These are phyloP conservation scores for Phanerochaete carnosa DNA, from an alignment of 768 basidiomycete genomes.

Conservation along the genomic window DNA sequence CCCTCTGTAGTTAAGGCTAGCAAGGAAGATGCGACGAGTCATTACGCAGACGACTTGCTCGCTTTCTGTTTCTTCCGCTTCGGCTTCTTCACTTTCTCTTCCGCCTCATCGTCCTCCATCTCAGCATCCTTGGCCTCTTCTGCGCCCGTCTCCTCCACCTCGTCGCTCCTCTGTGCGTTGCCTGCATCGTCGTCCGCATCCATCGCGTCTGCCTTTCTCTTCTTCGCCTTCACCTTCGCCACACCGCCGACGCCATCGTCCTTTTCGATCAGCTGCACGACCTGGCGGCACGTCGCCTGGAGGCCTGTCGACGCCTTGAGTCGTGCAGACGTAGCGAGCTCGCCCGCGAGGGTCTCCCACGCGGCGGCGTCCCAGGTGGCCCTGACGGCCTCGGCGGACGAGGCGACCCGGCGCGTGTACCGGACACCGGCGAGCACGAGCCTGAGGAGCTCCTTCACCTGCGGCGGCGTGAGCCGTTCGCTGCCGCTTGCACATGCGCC, in stretches of 20 bases:
- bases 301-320: constrained; percentile 64
- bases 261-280: constrained; percentile 32
- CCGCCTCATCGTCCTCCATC: background rate
- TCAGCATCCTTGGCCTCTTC: constrained; percentile 31
- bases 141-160: constrained; percentile 35
- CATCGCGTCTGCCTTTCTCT: constrained; percentile 27
- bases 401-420: constrained; percentile 50
- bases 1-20: too few relatives aligned
- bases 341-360: constrained; percentile 50
- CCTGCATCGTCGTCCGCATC: constrained; percentile 13
- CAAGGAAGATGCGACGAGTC: background rate
- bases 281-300: constrained; percentile 61
- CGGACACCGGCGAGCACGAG: constrained; percentile 62
- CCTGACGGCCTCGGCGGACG: constrained; percentile 26
- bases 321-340: constrained; percentile 48
- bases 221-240: constrained; percentile 18
- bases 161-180: constrained; percentile 25
- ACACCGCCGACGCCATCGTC: constrained; percentile 22
- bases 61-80: constrained; percentile 2
- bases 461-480: constrained; percentile 48
- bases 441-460: constrained; percentile 80
- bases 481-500: constrained; percentile 46
- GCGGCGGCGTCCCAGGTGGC: constrained; percentile 56
- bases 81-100: background rate
- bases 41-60: background rate